Percentiles rank a stretch among this genome's conserved stretches.
phyloP scores from a whole-genome alignment of 176 grass and related monocot genomes.

The Lolium multiflorum region DNA sequence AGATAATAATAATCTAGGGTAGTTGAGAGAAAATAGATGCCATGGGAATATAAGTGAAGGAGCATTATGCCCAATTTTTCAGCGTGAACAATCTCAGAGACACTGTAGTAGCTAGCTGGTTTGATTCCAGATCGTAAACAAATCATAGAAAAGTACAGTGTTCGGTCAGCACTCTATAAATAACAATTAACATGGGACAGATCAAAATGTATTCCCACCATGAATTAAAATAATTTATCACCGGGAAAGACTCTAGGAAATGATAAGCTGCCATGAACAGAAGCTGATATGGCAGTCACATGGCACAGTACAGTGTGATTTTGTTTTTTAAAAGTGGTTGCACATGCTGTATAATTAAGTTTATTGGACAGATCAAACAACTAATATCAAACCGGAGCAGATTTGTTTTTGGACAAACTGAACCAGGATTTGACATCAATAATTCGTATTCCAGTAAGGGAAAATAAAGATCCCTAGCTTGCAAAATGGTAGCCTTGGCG shows the following conservation, averaged over 20 bases:
- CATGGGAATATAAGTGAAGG: constrained; percentile 1
- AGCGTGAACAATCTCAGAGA: constrained; percentile 28
- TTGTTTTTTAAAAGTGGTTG: neutral
- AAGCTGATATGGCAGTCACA: constrained; percentile 60
- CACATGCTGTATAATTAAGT: constrained; percentile 34
- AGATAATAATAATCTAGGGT: neutral
- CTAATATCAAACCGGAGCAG: constrained; percentile 8
- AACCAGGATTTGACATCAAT: constrained; percentile 28
- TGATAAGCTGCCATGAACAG: constrained; percentile 46
- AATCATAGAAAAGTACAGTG: constrained; percentile 44
- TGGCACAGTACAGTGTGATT: constrained; percentile 37
- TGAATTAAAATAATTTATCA: constrained; percentile 65
- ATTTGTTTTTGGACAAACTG: constrained; percentile 3
- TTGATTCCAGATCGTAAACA: constrained; percentile 42
- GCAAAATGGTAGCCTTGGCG: neutral
- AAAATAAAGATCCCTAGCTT: neutral
- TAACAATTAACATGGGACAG: constrained; percentile 53
- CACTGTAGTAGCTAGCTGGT: constrained; percentile 1
- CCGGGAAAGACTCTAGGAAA: constrained; percentile 15
- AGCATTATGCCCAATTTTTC: constrained; percentile 21
- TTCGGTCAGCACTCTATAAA: constrained; percentile 43
- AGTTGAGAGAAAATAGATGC: neutral
- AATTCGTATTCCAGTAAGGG: neutral
- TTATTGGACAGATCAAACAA: constrained; percentile 26
- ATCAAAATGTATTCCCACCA: constrained; percentile 61